Evolutionary conservation across 768 basidiomycete genomes (phyloP), one percentile per base, ranked within the genome.

Genomic region (Collybia mongolica): DNA sequence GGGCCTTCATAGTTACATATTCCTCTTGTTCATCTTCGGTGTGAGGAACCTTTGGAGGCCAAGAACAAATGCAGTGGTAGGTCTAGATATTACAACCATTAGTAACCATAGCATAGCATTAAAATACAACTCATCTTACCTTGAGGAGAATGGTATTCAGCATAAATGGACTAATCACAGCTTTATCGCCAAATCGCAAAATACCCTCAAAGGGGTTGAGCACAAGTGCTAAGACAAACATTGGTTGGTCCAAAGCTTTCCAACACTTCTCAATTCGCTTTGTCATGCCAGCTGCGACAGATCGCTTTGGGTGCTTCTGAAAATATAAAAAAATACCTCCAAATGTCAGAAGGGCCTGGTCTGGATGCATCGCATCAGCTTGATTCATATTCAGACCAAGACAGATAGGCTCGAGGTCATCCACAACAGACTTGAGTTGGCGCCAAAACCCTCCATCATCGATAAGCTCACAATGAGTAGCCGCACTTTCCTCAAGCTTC

Each of bases 361-460:
- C 62, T 4, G 59, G 56, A 14, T 50, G 61, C 40, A 62, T 55
- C 0, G 46, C 29, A 20, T 66, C 56, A 22, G 54, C 51, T 41
- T 64, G 64, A 46, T 50, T 63, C 49, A 65, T 58, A 28, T 65
- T 65, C 6, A 53, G 32, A 2, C 60, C 55, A 38, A 61, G 53
- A 46, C 62, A 66, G 22, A 66, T 65, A 8, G 62, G 64, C 54
- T 66, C 58, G 15, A 67, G 53, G 32, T 63, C 57, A 26, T 61
- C 60, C 38, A 61, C 44, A 3, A 60, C 51, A 35, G 48, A n/a
- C 38, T 62, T 51, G 26, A 65, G 51, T 11, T 39, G 32, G 12
- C 32, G 26, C 61, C 59, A 63, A 47, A 60, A 62, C 1, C 36
- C 39, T 17, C 51, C 38, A 53, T 56, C 46, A 35, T 62, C 54